Evolutionary conservation across 495 filamentous ascomycete species (phyloP).

Genomic region (Penicillium steckii): DNA sequence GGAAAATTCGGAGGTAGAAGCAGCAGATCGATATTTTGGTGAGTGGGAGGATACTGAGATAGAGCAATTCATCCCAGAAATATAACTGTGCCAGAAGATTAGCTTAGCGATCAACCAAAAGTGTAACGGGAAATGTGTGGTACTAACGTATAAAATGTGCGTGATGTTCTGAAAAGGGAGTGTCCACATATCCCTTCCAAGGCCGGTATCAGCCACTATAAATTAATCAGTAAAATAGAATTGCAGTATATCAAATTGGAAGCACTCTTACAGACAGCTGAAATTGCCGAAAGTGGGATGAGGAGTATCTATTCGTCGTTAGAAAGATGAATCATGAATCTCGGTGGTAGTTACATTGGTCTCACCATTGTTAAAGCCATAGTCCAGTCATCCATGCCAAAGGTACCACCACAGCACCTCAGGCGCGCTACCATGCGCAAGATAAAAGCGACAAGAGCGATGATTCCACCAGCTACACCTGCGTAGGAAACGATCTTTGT

Average conservation of each 20-base stretch:
- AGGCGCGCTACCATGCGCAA: conserved; percentile 29
- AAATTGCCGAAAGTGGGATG: conserved; percentile 25
- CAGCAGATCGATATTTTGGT: conserved; percentile 40
- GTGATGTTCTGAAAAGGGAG: conserved; percentile 47
- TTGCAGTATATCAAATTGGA: neutral
- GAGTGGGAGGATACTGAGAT: conserved; percentile 31
- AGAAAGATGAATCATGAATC: neutral
- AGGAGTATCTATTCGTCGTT: conserved; percentile 12
- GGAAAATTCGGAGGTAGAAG: conserved; percentile 46
- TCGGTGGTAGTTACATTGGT: neutral
- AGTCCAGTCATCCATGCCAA: conserved; percentile 32
- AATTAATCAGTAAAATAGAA: neutral
- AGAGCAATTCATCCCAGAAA: conserved; percentile 34
- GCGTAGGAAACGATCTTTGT: conserved; percentile 24
- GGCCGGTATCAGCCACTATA: conserved; percentile 37
- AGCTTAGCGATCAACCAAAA: too few relatives aligned
- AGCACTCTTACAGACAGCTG: conserved; percentile 23
- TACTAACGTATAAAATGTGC: conserved; percentile 31
- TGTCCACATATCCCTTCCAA: conserved; percentile 48
- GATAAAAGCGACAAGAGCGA: conserved; percentile 27
- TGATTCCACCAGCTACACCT: conserved; percentile 19
- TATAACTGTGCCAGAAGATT: conserved; percentile 18
- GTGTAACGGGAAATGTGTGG: neutral
- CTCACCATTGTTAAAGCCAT: conserved; percentile 32
- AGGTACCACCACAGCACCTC: conserved; percentile 20